Base-by-base conservation (phyloP, 2,329 filamentous ascomycete genomes). In the Sarocladium brachiariae region DNA sequence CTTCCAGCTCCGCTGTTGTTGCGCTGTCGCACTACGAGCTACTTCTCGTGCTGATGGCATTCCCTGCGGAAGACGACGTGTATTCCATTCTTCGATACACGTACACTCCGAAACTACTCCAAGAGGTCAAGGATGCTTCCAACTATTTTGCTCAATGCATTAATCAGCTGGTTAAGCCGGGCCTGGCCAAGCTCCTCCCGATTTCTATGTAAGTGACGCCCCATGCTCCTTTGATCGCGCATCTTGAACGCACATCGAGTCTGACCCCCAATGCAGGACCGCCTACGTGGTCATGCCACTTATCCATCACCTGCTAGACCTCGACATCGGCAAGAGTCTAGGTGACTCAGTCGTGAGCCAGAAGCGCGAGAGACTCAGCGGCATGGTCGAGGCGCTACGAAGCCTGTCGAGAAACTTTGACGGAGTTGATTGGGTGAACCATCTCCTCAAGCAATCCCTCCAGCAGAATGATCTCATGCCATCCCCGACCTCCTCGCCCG, bases 241-340 rank as follows among this genome's bases (percentile, higher is more conserved):
- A n/a, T n/a, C n/a, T n/a, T n/a, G n/a, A n/a, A n/a, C n/a, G n/a
- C n/a, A n/a, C 11, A 14, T 10, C 11, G 37, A 39, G 4, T 14
- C 8, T 8, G 14, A 19, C 8, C 16, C 23, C 9, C 11, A 10
- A 39, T 11, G 3, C 37, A 43, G 39, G 39, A 43, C 39, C 21
- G 39, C 39, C 7, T 43, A 21, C 27, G 23, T 43, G 21, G 23
- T 43, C 7, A 43, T 43, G 39, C 39, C 39, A 9, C 39, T 43
- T 3, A 39, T 56, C 11, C 14, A 48, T 11, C 25, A 38, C 27
- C 45, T 55, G 13, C 39, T 53, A 14, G 19, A 46, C 2, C 51
- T 54, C 4, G 52, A 55, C 37, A 49, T 54, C 48, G 39, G 39
- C 31, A 30, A 21, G 9, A 24, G 39, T 27, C 39, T 43, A 3